Evolutionary conservation across 2,329 filamentous ascomycete species (phyloP).

Genomic region (Monosporascus sp.): DNA sequence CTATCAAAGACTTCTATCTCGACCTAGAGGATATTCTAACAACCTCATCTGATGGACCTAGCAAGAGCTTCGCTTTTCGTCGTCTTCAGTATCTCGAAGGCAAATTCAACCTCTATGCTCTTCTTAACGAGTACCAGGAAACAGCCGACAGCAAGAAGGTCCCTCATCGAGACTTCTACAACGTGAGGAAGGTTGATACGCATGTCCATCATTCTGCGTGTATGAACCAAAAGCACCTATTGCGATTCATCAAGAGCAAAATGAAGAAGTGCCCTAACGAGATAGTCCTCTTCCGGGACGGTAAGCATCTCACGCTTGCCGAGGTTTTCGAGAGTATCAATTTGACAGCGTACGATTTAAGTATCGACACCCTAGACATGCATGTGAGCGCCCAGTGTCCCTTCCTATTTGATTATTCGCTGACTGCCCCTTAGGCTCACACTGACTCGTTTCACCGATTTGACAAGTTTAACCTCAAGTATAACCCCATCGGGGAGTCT

Average conservation of each 20-base stretch:
- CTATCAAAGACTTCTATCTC: slow-evolving; percentile 91
- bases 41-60: slow-evolving; percentile 91
- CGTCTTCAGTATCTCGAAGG: slow-evolving; percentile 93
- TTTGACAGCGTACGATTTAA: slow-evolving; percentile 92
- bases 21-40: slow-evolving; percentile 82
- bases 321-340: slow-evolving; percentile 98
- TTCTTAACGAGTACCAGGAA: slow-evolving; percentile 96
- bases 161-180: slow-evolving; percentile 97
- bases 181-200: slow-evolving; percentile 96
- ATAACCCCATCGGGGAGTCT: slow-evolving; percentile 95
- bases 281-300: slow-evolving; percentile 86
- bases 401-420: neutral
- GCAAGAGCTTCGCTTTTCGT: slow-evolving; percentile 94
- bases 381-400: slow-evolving; percentile 56
- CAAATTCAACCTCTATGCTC: slow-evolving; percentile 90
- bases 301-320: slow-evolving; percentile 80
- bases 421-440: slow-evolving; percentile 59
- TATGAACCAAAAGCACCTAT: slow-evolving; percentile 98
- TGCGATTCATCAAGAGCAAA: slow-evolving; percentile 99
- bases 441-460: slow-evolving; percentile 98
- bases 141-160: slow-evolving; percentile 97
- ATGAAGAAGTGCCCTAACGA: slow-evolving; percentile 98
- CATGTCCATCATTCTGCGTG: slow-evolving; percentile 99
- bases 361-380: slow-evolving; percentile 98
- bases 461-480: slow-evolving; percentile 99